Evolutionary conservation across 192 early-diverging fungal genomes (phyloP).

Genomic region (Coemansia aciculifera): DNA sequence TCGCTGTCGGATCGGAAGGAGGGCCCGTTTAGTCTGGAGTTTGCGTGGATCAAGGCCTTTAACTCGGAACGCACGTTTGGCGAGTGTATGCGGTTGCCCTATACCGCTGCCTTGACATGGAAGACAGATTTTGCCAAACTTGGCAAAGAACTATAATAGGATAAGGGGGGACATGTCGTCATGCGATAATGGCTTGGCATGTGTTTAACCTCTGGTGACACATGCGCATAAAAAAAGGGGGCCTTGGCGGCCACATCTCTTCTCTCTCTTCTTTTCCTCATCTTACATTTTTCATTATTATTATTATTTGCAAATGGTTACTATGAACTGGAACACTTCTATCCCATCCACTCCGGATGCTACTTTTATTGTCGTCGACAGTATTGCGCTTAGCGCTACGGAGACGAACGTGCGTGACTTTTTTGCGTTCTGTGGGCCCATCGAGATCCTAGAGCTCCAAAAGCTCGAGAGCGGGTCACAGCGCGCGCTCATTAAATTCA

Average conservation of each 20-base stretch:
- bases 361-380: slow-evolving; percentile 32
- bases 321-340: slow-evolving; percentile 32
- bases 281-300: slow-evolving; percentile 5
- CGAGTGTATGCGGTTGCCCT: slow-evolving; percentile 62
- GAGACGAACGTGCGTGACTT: slow-evolving; percentile 34
- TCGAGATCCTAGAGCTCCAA: slow-evolving; percentile 37
- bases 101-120: slow-evolving; percentile 33
- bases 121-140: slow-evolving; percentile 38
- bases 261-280: neutral
- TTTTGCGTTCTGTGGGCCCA: slow-evolving; percentile 45
- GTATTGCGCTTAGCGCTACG: slow-evolving; percentile 27
- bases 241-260: neutral
- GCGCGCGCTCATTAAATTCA: slow-evolving; percentile 35
- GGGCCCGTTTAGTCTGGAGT: slow-evolving; percentile 84
- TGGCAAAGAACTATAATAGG: slow-evolving; percentile 26
- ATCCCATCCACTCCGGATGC: slow-evolving; percentile 23
- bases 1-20: slow-evolving; percentile 77
- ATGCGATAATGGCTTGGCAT: slow-evolving; percentile 2
- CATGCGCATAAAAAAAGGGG: neutral
- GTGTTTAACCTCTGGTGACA: neutral
- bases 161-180: neutral
- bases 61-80: slow-evolving; percentile 81
- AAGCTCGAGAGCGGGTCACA: slow-evolving; percentile 37
- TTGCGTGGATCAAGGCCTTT: slow-evolving; percentile 89
- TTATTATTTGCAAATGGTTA: slow-evolving; percentile 27